Evolutionary conservation across 176 grass and related monocot genomes (phyloP), one percentile per base, ranked within the genome.

Genomic region (Oryza brachyantha): DNA sequence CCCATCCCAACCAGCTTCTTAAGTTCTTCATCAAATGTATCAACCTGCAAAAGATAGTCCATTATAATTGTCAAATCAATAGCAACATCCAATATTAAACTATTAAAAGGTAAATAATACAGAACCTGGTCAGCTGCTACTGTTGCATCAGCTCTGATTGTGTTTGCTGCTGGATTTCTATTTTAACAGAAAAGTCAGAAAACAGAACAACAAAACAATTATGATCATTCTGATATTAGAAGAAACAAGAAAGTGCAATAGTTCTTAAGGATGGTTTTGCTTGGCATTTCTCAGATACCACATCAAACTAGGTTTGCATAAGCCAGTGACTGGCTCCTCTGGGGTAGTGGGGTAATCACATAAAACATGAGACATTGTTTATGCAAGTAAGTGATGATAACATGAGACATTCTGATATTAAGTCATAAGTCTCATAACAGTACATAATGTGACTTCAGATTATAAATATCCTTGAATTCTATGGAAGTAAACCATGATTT

Each of bases 11-110:
- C 84, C 26, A 98, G 77, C 63, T 92, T 98, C 77, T 91, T 89
- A 43, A 94, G 92, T 65, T 98, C 96, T 88, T 98, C 92, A 66
- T 98, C 96, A 85, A 98, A 98, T 83, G 58, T 88, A 90, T 94
- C 96, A 89, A 29, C 81, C 96, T 99, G 82, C 41, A 86, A 37
- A 81, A 26, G 75, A 75, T 75, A 52, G 24, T 55, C 38, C 48
- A 4, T 40, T 35, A 67, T 35, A 60, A 45, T 81, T 50, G 64
- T 16, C 42, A 68, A 85, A 64, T 22, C 24, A 79, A 85, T 64
- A 77, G 13, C 72, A 69, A 12, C 8, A 66, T 48, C 50, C 34
- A 8, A 65, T 31, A 19, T 38, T 24, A 85, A 72, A 77, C 59
- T 35, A 80, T 57, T 17, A 38, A n/a, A 67, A 24, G 16, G 57